Base-by-base conservation (phyloP, 345 rosid species). In the Eucalyptus fibrosa region DNA sequence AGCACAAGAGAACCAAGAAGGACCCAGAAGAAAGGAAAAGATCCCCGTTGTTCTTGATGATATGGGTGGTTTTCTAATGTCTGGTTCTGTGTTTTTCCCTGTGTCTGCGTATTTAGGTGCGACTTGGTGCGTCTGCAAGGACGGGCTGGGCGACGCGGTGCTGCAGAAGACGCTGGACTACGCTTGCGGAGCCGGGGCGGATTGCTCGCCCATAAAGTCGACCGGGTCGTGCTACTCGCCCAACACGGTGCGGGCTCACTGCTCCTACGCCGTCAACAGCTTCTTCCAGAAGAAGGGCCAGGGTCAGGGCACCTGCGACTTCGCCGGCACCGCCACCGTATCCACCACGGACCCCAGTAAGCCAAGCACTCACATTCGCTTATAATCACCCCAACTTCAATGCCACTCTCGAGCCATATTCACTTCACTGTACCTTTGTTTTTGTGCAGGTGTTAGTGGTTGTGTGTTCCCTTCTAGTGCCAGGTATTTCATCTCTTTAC, bases 171-270 rank as follows among this genome's bases (percentile, higher is more conserved):
- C 98, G 15, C 67, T 98, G 91, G 99, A 98, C 93, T 98, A 95
- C 90, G 99, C 99, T 0, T 98, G 99, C 91, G 98, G 99, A 42
- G 95, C 96, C 88, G 99, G 99, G 26, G 99, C 99, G 49, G 99
- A 98, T 90, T 98, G 99, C 90, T 88, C 51, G 88, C 98, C 98
- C 44, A 87, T 90, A 91, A 95, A 94, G 88, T 87, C 92, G 83
- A 95, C 89, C 42, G 96, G 95, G 16, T 88, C 93, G 80, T 98
- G 99, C 88, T 98, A 88, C 91, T 91, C 91, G 80, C 99, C 99
- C 83, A 95, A 96, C 95, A 94, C 92, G 44, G 96, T 97, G 56
- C 94, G 90, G 90, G 91, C 97, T 62, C 99, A 97, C 86, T 98
- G 99, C 91, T 92, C 83, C 89, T 97, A 94, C 91, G 99, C 99